phyloP scores from a whole-genome alignment of 805 yeast species.

The Lipomyces lipofer region DNA sequence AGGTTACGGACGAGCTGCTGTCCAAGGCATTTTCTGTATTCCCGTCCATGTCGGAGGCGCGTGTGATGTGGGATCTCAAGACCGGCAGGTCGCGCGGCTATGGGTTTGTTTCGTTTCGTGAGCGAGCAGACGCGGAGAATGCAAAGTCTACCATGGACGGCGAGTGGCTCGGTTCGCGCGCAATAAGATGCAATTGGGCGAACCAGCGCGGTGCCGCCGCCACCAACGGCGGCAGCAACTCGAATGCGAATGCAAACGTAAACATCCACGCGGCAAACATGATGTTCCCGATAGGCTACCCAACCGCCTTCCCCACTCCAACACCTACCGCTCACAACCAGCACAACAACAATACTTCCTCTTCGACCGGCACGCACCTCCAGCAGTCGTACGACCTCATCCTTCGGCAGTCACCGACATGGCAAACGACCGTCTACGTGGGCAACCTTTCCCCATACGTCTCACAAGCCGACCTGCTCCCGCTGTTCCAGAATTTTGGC shows the following conservation, averaged over 20 bases:
- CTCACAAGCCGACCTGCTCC: slow-evolving; percentile 69
- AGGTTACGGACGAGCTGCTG: slow-evolving; percentile 76
- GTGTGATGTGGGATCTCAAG: slow-evolving; percentile 97
- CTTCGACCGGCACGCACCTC: too few species aligned
- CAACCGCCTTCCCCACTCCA: not conserved
- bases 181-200: slow-evolving; percentile 87
- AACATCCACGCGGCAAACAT: not conserved
- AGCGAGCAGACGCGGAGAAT: slow-evolving; percentile 66
- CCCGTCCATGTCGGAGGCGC: slow-evolving; percentile 71
- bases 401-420: slow-evolving; percentile 73
- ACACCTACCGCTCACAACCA: slow-evolving; percentile 6
- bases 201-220: slow-evolving; percentile 46
- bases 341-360: slow-evolving; percentile 22
- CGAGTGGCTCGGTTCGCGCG: slow-evolving; percentile 65
- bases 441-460: slow-evolving; percentile 82
- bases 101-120: slow-evolving; percentile 79
- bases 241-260: not conserved
- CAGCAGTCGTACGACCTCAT: slow-evolving; percentile 70
- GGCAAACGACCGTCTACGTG: slow-evolving; percentile 83
- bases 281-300: not conserved
- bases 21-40: slow-evolving; percentile 57
- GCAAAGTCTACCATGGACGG: slow-evolving; percentile 79
- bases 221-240: not conserved
- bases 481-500: slow-evolving; percentile 76
- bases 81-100: slow-evolving; percentile 62